A percentile compares a stretch with the other conserved stretches of the same genome.
phyloP scores from a whole-genome alignment of 2,329 filamentous ascomycete genomes.

The Graphilbum fragrans region DNA sequence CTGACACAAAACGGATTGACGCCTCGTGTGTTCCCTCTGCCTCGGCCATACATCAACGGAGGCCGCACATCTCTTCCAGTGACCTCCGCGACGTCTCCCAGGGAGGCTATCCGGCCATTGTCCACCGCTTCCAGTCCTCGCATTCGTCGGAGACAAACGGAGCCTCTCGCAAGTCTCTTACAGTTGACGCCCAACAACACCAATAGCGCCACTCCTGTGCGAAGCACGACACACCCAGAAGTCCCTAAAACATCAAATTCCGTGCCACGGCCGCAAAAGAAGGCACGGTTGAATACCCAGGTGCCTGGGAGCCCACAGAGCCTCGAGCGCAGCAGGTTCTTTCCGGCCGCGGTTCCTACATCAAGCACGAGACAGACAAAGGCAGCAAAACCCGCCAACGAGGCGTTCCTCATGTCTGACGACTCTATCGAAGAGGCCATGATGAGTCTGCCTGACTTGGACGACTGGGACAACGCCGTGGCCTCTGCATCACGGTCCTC shows the following conservation, averaged over 20 bases:
- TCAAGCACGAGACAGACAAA: background rate
- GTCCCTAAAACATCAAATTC: background rate
- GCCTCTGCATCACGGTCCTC: constrained; percentile 21
- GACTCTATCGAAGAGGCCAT: constrained; percentile 45
- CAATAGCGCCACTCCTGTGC: constrained; percentile 10
- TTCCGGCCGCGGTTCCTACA: constrained; percentile 20
- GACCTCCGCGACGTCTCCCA: background rate
- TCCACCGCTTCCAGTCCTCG: constrained; percentile 17
- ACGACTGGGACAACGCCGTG: constrained; percentile 30
- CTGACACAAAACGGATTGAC: constrained; percentile 36
- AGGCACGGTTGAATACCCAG: constrained; percentile 41
- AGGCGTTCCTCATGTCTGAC: constrained; percentile 38
- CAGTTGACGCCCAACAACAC: constrained; percentile 4
- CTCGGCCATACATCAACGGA: constrained; percentile 41
- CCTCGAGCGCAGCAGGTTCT: constrained; percentile 41
- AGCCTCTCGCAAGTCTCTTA: constrained; percentile 36
- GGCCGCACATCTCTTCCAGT: constrained; percentile 11
- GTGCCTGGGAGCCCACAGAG: constrained; percentile 9
- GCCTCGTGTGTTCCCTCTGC: constrained; percentile 45
- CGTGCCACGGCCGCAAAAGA: constrained; percentile 36
- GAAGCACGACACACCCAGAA: constrained; percentile 3
- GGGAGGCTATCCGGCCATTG: background rate
- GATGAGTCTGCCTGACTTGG: constrained; percentile 35
- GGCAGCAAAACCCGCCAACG: constrained; percentile 15
- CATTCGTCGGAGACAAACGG: constrained; percentile 36